Conservation (phyloP, 192 early-diverging fungal species). For the Rhizoclosmatium globosum region DNA sequence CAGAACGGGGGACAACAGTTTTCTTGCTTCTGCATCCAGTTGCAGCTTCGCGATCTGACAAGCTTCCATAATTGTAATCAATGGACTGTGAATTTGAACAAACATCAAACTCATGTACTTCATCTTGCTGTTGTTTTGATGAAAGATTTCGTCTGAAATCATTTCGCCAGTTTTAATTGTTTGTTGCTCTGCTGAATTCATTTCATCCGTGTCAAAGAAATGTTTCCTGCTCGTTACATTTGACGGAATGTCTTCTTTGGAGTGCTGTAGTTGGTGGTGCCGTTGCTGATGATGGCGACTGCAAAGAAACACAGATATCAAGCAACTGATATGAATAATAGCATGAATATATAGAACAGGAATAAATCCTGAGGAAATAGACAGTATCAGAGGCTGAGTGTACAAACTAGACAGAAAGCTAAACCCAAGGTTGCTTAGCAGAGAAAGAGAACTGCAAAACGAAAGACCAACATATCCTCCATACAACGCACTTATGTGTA, state of each 20-base stretch:
- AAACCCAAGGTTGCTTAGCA: conserved; percentile 9
- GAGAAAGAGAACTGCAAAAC: not conserved
- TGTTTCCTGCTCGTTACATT: not conserved
- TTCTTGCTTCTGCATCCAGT: not conserved
- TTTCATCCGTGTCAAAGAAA: not conserved
- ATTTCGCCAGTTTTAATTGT: not conserved
- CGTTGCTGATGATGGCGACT: not conserved
- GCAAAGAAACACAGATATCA: not conserved
- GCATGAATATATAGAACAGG: not conserved
- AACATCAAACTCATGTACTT: not conserved
- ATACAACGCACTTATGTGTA: not conserved
- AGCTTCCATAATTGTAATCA: conserved; percentile 4
- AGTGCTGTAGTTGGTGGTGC: not conserved
- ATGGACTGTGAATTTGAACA: not conserved
- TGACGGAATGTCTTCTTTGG: not conserved
- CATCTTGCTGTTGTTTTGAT: not conserved
- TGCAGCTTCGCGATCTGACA: not conserved
- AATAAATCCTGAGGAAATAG: not conserved
- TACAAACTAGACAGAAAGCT: not conserved
- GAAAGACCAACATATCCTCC: conserved; percentile 1
- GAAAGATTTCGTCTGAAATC: not conserved
- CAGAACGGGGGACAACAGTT: not conserved
- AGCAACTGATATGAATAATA: not conserved
- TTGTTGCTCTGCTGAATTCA: not conserved
- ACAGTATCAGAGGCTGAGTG: not conserved